Conservation (phyloP, 2,329 filamentous ascomycete species). For the Neoascochyta sp. region DNA sequence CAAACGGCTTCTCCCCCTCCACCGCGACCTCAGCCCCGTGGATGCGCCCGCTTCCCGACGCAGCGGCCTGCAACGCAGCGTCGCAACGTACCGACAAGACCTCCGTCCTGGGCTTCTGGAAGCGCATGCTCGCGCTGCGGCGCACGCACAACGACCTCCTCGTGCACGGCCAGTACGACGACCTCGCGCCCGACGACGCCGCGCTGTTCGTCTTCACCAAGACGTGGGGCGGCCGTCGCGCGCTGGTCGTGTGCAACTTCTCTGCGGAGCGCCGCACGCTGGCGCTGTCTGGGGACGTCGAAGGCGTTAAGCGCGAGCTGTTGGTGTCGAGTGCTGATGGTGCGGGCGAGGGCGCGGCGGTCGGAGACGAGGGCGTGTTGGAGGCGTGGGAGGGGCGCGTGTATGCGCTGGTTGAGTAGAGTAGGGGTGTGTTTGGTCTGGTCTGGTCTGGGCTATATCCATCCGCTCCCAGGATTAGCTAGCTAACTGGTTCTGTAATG, state of each 20-base stretch:
- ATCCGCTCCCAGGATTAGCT: no score
- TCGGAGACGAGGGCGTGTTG: slow-evolving; percentile 17
- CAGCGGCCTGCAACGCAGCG: slow-evolving; percentile 54
- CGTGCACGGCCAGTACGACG: slow-evolving; percentile 58
- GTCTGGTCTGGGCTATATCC: not conserved
- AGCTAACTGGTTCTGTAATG: no score
- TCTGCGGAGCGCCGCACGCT: slow-evolving; percentile 30
- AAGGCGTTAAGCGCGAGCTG: slow-evolving; percentile 27
- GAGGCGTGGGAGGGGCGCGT: slow-evolving; percentile 30
- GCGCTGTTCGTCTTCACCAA: slow-evolving; percentile 53
- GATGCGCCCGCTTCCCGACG: slow-evolving; percentile 59
- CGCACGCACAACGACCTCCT: slow-evolving; percentile 58
- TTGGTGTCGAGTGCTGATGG: slow-evolving; percentile 21
- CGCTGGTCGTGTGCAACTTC: slow-evolving; percentile 36
- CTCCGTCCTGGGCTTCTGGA: slow-evolving; percentile 61
- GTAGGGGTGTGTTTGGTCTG: no score
- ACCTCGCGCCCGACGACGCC: slow-evolving; percentile 51
- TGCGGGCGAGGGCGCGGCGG: slow-evolving; percentile 10
- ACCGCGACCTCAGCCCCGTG: slow-evolving; percentile 51
- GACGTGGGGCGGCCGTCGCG: slow-evolving; percentile 28
- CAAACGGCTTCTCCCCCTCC: slow-evolving; percentile 58
- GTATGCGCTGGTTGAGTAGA: slow-evolving; percentile 17
- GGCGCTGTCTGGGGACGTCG: slow-evolving; percentile 29
- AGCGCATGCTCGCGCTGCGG: slow-evolving; percentile 51
- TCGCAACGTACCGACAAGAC: slow-evolving; percentile 45